Evolutionary conservation across 208 protist genomes (phyloP).

Genomic region (Wallacemonas sp.): DNA sequence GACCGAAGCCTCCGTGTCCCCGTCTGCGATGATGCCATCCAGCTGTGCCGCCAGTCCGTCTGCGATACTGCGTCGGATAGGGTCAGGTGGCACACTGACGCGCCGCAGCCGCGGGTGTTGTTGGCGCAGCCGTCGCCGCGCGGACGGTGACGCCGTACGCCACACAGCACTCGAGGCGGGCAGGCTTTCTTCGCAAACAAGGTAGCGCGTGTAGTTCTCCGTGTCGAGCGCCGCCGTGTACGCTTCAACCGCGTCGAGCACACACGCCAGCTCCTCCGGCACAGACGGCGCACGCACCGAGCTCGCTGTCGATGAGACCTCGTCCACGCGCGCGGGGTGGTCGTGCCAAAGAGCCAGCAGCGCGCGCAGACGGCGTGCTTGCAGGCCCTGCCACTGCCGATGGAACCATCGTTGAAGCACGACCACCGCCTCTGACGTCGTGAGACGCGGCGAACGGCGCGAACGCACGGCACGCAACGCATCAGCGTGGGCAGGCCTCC

Average conservation of each 20-base stretch:
- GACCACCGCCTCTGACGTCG: background rate
- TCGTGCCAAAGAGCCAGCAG: slow-evolving; percentile 17
- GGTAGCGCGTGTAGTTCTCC: slow-evolving; percentile 43
- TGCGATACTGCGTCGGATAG: background rate
- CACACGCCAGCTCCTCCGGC: background rate
- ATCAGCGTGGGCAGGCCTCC: background rate
- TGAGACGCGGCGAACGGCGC: background rate
- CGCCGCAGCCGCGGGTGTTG: slow-evolving; percentile 23
- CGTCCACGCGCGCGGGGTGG: no score
- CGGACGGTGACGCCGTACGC: slow-evolving; percentile 9
- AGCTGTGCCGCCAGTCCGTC: background rate
- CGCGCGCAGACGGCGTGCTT: slow-evolving; percentile 16
- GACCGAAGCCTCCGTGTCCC: background rate
- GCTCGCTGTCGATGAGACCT: no score
- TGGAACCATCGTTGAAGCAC: slow-evolving; percentile 29
- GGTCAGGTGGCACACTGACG: background rate
- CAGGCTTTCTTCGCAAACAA: slow-evolving; percentile 23
- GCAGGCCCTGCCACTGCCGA: background rate
- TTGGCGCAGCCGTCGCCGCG: slow-evolving; percentile 15
- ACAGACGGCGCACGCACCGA: background rate
- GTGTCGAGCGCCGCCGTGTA: slow-evolving; percentile 28
- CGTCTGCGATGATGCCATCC: background rate
- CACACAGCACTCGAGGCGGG: slow-evolving; percentile 7
- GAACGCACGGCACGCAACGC: no score
- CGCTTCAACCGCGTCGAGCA: slow-evolving; percentile 12